Base-by-base conservation (phyloP, 2,329 filamentous ascomycete genomes). In the Apiospora malaysiana region DNA sequence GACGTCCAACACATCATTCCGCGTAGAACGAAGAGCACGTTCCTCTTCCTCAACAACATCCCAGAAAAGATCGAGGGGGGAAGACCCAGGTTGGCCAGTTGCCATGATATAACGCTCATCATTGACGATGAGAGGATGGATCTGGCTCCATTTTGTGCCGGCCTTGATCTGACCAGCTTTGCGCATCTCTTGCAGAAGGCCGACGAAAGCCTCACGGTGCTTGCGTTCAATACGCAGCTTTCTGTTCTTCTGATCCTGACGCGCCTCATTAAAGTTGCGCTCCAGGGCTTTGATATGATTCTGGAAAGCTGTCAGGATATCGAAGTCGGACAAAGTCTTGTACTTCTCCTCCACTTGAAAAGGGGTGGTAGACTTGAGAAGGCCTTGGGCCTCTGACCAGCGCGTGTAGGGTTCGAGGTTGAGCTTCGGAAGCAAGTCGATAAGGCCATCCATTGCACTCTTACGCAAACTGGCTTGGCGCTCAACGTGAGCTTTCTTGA, bases 11-110 rank as follows among this genome's bases (percentile, higher is more conserved):
- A 97, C 93, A 78, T 94, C 91, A 79, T 96, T 97, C 72, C 94
- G 88, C 67, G 92, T 91, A 68, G 90, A 91, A 72, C 95, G 92
- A 66, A 98, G 85, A n/a, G 92, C 91, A 71, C 93, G 90, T 78
- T 99, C 95, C 81, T 98, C 94, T 80, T 97, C 94, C 80, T 98
- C 96, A 37, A 98, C 88, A 66, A 95, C 86, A 80, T 99, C 96
- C 94, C 95, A 98, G 84, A 99, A 98, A 8, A 99, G 86, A 77
- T 98, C 94, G 74, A 97, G 87, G 18, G 96, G 94, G 5, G 90
- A 93, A 5, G 95, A 97, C 70, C 95, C 95, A 71, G 89, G 83
- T 79, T 97, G 94, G 68, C 94, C 95, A 72, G 95, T 88, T 86
- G 97, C 94, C 74, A 90, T 91, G 76, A 86, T 87, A 82, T 97